These are phyloP conservation scores for Candida morakotiae DNA, from an alignment of 805 yeast genomes.

Conservation along the genomic window DNA sequence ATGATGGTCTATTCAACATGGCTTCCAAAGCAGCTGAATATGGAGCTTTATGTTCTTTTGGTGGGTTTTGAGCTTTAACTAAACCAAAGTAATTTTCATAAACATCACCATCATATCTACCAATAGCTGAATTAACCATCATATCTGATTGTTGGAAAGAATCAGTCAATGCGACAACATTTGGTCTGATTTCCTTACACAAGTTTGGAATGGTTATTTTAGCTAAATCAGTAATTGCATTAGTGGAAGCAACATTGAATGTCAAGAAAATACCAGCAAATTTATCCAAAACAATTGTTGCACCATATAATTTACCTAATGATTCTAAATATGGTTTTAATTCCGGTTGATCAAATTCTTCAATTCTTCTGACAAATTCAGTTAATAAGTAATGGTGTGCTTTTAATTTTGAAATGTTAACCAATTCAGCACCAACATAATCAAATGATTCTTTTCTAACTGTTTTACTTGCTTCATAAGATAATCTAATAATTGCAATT, in stretches of 20 bases:
- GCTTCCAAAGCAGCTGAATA: slow-evolving; percentile 33
- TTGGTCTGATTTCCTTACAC: slow-evolving; percentile 35
- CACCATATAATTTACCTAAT: slow-evolving; percentile 30
- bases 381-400: slow-evolving; percentile 40
- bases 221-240: slow-evolving; percentile 23
- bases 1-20: slow-evolving; percentile 37
- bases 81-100: slow-evolving; percentile 39
- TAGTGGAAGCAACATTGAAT: slow-evolving; percentile 28
- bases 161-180: slow-evolving; percentile 38
- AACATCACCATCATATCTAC: slow-evolving; percentile 40
- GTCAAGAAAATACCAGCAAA: slow-evolving; percentile 37
- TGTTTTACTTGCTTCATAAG: slow-evolving; percentile 24
- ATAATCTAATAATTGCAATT: slow-evolving; percentile 34
- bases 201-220: slow-evolving; percentile 26
- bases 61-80: slow-evolving; percentile 33
- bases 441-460: slow-evolving; percentile 24
- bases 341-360: slow-evolving; percentile 17
- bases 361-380: slow-evolving; percentile 22
- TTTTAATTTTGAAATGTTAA: slow-evolving; percentile 37
- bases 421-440: slow-evolving; percentile 32
- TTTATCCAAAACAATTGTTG: slow-evolving; percentile 27
- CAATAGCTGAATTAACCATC: slow-evolving; percentile 40
- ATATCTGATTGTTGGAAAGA: slow-evolving; percentile 42
- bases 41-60: slow-evolving; percentile 36
- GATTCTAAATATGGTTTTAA: slow-evolving; percentile 26